A percentile compares a stretch with the other conserved stretches of the same genome.
These are phyloP conservation scores for Boechera retrofracta DNA, from an alignment of 345 rosid genomes.

Conservation along the genomic window DNA sequence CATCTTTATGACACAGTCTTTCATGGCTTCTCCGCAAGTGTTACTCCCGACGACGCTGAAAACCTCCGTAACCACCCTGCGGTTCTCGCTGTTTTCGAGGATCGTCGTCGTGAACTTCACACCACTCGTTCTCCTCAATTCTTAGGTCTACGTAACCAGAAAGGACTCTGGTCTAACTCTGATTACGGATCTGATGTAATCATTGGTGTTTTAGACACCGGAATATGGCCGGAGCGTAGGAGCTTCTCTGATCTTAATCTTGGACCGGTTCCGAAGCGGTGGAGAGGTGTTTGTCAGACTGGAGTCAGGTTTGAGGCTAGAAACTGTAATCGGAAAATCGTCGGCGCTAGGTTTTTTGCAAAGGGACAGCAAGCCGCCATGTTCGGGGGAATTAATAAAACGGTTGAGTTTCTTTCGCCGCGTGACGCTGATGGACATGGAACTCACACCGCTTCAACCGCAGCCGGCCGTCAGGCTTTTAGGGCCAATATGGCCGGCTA, in stretches of 20 bases:
- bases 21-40: constrained; percentile 81
- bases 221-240: constrained; percentile 76
- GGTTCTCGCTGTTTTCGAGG: constrained; percentile 66
- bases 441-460: constrained; percentile 76
- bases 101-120: constrained; percentile 68
- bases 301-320: constrained; percentile 49
- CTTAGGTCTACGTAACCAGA: constrained; percentile 76
- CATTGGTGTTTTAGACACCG: constrained; percentile 73
- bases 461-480: constrained; percentile 63
- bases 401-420: constrained; percentile 71
- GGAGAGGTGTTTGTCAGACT: constrained; percentile 72
- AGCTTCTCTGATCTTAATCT: constrained; percentile 77
- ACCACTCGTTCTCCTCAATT: constrained; percentile 88
- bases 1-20: constrained; percentile 85
- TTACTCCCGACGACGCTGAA: constrained; percentile 50
- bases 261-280: constrained; percentile 66
- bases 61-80: constrained; percentile 62
- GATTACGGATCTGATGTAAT: constrained; percentile 84
- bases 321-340: constrained; percentile 65
- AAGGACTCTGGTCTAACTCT: constrained; percentile 78
- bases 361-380: constrained; percentile 70
- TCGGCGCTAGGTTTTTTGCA: constrained; percentile 68
- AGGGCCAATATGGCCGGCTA: constrained; percentile 72
- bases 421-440: constrained; percentile 86
- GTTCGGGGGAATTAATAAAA: constrained; percentile 62